Evolutionary conservation across 2,329 filamentous ascomycete species (phyloP), one percentile per base, ranked within the genome.

Genomic region (Botrytis squamosa): DNA sequence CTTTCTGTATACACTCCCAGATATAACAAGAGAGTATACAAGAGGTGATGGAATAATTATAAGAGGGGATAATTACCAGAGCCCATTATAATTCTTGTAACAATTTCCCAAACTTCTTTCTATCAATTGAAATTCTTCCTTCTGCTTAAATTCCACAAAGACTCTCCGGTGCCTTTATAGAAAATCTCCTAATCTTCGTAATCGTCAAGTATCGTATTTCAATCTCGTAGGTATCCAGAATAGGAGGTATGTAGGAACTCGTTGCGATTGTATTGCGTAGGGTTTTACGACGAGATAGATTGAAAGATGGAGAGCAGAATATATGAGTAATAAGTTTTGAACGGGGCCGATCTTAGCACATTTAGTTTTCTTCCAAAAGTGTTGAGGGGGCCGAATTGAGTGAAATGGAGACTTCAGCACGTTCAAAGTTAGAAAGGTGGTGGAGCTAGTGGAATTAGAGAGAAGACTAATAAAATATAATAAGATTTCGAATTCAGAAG

Each of bases 1-100:
- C 40, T 40, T n/a, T 33, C 44, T 42, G 33, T 59, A 7, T 42
- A 55, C 10, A 20, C 62, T 33, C 36, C 16, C 42, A 12, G 20
- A 52, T 16, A 16, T 55, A 14, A 14, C 0, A 55, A 14, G 49
- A 55, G 25, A 67, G 20, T 38, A 72, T 16, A 55, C 25, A 64
- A 38, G 29, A 70, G 14, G 38, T 22, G 46, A 7, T 33, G 4
- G 66, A 44, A 57, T 5, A 42, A 22, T 20, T 12, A 38, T n/a
- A 38, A 52, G 65, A 55, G 44, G 64, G 65, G 38, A 20, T 36
- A 38, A 36, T 69, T 36, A 69, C 65, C 65, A 42, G 71, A 70
- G 22, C 49, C 33, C 71, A 73, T 73, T 70, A 49, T 70, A 18
- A 70, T 36, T 70, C 29, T 14, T 46, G 52, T 40, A 4, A n/a